phyloP scores from a whole-genome alignment of 305 asterid species.

The Andrographis paniculata region DNA sequence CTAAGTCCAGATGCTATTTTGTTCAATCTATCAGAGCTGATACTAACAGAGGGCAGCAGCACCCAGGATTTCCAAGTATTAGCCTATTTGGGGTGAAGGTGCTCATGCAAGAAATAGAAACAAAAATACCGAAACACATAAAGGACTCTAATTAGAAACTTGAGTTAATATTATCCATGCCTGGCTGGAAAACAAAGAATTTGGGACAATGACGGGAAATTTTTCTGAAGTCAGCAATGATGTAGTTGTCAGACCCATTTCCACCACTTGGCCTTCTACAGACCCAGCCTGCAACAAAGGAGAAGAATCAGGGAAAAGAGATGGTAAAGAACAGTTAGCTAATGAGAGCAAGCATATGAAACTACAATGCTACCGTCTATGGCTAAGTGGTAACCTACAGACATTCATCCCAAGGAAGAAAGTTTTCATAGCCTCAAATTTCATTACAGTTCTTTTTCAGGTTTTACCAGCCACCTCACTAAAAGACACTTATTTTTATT shows the following conservation, averaged over 20 bases:
- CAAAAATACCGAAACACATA: too few species aligned
- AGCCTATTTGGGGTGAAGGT: too few species aligned
- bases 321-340: not conserved
- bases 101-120: too few species aligned
- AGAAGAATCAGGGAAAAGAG: conserved; percentile 1
- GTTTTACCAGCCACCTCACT: too few species aligned
- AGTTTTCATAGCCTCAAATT: conserved; percentile 4
- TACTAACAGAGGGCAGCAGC: too few species aligned
- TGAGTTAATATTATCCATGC: conserved; percentile 23
- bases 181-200: conserved; percentile 92
- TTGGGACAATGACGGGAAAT: conserved; percentile 80
- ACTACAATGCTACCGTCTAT: too few species aligned
- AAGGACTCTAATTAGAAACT: not conserved
- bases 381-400: conserved; percentile 3
- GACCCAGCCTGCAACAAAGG: conserved; percentile 72
- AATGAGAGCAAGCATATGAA: too few species aligned
- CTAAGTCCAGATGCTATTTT: too few species aligned
- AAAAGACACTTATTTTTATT: too few species aligned
- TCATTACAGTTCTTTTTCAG: too few species aligned
- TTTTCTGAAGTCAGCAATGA: conserved; percentile 78
- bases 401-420: not conserved
- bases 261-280: conserved; percentile 90
- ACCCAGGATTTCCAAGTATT: too few species aligned
- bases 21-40: too few species aligned
- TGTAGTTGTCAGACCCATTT: conserved; percentile 87